Base-by-base conservation (phyloP, 176 grass and related monocot genomes). In the Oryza coarctata region DNA sequence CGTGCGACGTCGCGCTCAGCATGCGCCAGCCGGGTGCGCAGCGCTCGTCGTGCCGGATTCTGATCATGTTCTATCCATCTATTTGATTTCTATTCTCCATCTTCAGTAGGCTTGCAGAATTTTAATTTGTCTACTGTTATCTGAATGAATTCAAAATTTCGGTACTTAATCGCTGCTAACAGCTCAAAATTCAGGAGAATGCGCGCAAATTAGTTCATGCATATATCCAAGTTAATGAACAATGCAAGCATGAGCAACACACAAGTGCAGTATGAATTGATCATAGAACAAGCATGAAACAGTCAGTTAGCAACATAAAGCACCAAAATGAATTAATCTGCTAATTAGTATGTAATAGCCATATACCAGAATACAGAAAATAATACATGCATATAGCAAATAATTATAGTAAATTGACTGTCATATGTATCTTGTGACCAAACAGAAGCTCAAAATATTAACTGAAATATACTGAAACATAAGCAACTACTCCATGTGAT, bases 391-490 rank as follows among this genome's bases (percentile, higher is more conserved):
- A 29, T 49, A 63, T 31, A 65, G 9, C n/a, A 85, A 65, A 76
- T 81, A 43, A 27, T 66, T 32, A 76, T 41, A 83, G 32, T 81
- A 80, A 81, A 75, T 81, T 45, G 20, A 70, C 10, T 34, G 10
- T 11, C 12, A 82, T 81, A 77, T 58, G 44, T 78, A 78, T 77
- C 66, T 38, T 26, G 35, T 81, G 60, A 73, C 77, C 44, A 73
- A 72, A 82, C 5, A 82, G 64, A 80, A 44, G 17, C 71, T 84
- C 31, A 75, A 71, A 81, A 84, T 55, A 39, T 73, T 11, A 33
- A 78, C 9, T 6, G 20, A 75, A 60, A 60, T 26, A 33, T 28
- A 77, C 65, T 60, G 55, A 77, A 13, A 67, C 29, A 43, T 55
- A 78, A 81, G 40, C 29, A 88, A 76, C 78, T 89, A 78, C 60